Conservation (phyloP, 139 green algal genomes). For the Limnomonas spitsbergensis region DNA sequence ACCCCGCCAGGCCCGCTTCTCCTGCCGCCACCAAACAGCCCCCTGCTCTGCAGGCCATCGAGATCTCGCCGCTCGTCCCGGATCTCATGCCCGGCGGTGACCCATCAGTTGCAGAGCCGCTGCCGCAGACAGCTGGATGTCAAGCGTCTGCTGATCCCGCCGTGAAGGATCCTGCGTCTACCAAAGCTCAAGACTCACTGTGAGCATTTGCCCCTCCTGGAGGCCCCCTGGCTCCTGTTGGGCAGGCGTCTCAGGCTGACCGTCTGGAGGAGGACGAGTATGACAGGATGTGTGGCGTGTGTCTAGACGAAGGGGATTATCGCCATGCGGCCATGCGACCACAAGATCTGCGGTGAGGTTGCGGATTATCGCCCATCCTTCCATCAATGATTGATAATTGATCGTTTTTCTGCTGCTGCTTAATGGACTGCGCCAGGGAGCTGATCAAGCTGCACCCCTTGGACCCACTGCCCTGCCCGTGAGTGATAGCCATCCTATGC, state of each 20-base stretch:
- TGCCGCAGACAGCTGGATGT: not conserved
- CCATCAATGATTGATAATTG: not conserved
- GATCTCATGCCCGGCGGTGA: not conserved
- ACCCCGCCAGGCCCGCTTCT: no score
- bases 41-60: no score
- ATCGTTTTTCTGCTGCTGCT: not conserved
- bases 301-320: constrained; percentile 7
- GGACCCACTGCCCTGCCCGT: not conserved
- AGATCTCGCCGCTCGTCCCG: no score
- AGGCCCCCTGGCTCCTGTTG: not conserved
- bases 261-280: not conserved
- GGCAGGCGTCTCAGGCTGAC: not conserved
- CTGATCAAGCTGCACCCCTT: constrained; percentile 8
- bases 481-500: no score
- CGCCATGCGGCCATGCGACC: not conserved
- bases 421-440: not conserved
- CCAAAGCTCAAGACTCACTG: not conserved
- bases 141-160: not conserved
- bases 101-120: not conserved
- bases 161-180: not conserved
- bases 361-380: not conserved
- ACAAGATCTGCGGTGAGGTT: constrained; percentile 15
- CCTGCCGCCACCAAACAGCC: no score
- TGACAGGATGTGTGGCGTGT: constrained; percentile 9
- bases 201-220: not conserved